Conservation (phyloP, 345 rosid genomes). For the Psidium friedrichsthalianum region DNA sequence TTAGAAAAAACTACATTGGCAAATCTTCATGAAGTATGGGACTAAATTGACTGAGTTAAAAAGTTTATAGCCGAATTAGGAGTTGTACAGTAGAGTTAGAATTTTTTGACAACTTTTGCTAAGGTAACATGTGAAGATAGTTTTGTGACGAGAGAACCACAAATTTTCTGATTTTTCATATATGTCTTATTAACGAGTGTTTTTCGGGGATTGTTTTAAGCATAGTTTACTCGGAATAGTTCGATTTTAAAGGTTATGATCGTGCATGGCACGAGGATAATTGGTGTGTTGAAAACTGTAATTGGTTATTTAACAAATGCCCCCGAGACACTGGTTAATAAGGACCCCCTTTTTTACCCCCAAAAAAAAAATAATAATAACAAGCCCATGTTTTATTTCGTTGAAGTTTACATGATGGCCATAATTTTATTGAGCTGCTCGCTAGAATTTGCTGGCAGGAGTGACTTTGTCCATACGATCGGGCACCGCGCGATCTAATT, state of each 20-base stretch:
- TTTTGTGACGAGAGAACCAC: accelerated
- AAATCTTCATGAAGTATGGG: accelerated
- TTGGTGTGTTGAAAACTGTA: accelerated
- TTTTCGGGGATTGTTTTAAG: not conserved
- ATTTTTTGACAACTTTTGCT: not conserved
- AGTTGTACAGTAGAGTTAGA: accelerated
- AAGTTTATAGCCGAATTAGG: accelerated
- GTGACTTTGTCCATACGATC: not conserved
- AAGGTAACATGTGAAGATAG: not conserved
- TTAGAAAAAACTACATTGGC: accelerated
- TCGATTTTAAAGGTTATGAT: not conserved
- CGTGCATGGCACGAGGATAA: not conserved
- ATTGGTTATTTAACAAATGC: not conserved
- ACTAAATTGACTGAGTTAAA: not conserved
- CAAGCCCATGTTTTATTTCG: not conserved
- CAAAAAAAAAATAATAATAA: not conserved
- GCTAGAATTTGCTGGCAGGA: not conserved
- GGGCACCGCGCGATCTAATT: not conserved
- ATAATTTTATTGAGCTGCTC: not conserved
- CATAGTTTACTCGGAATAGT: not conserved
- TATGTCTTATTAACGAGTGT: accelerated
- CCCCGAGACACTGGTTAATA: not conserved
- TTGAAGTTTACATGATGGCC: not conserved
- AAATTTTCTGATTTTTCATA: not conserved
- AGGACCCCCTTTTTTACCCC: not conserved